phyloP scores from a whole-genome alignment of 345 rosid species.

The Citrus maxima region DNA sequence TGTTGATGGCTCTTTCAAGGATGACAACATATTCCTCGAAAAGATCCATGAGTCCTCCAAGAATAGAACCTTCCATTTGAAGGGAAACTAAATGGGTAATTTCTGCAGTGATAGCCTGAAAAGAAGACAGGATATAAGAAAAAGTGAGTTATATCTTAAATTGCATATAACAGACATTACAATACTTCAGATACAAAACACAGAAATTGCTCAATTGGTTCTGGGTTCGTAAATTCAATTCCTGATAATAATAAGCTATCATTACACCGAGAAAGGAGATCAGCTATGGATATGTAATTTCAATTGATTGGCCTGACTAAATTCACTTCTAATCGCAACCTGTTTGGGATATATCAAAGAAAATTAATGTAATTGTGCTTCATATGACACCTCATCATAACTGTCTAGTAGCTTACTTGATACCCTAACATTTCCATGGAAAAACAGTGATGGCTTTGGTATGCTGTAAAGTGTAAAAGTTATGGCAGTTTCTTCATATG shows the following conservation, averaged over 20 bases:
- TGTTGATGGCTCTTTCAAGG: constrained; percentile 37
- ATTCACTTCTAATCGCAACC: neutral
- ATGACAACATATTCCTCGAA: constrained; percentile 38
- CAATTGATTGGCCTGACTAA: neutral
- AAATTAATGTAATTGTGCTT: neutral
- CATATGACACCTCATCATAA: neutral
- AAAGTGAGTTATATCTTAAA: neutral
- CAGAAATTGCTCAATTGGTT: neutral
- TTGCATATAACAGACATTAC: neutral
- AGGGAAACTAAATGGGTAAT: constrained; percentile 39
- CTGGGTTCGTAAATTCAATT: constrained; percentile 1
- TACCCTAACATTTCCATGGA: neutral
- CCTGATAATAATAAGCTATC: neutral
- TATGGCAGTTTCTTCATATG: neutral
- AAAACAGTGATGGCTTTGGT: neutral
- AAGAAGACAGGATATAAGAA: constrained; percentile 7
- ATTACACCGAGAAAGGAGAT: neutral
- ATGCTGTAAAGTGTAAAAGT: neutral
- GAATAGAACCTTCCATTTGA: constrained; percentile 46
- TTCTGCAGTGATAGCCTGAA: constrained; percentile 42
- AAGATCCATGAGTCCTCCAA: constrained; percentile 40
- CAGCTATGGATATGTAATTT: neutral
- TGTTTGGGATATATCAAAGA: neutral
- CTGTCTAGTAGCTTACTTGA: neutral
- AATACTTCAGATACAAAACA: neutral